Conservation (phyloP, 2,329 filamentous ascomycete genomes). For the Fusarium burgessii region DNA sequence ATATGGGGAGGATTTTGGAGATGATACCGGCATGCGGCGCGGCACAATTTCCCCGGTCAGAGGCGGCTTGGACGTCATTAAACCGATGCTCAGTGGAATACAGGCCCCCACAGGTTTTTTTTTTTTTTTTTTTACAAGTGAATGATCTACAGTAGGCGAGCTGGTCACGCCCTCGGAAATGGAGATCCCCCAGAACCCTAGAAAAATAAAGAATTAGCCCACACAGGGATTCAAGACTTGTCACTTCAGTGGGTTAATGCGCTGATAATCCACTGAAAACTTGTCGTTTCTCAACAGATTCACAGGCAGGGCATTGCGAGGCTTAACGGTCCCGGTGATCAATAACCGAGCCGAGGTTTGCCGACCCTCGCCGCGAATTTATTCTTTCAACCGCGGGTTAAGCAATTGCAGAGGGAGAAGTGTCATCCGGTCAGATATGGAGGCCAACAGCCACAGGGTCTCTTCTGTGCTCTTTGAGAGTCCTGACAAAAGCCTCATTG, state of each 20-base stretch:
- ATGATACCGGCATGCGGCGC: constrained; percentile 32
- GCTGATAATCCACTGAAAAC: constrained; percentile 25
- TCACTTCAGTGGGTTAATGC: constrained; percentile 26
- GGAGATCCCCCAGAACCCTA: constrained; percentile 30
- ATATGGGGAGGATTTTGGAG: constrained; percentile 41
- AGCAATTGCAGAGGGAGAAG: constrained; percentile 11
- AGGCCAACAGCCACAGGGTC: constrained; percentile 15
- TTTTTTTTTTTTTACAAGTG: constrained; percentile 3
- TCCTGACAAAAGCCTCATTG: constrained; percentile 58
- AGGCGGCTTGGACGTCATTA: constrained; percentile 48
- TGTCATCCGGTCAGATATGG: constrained; percentile 17
- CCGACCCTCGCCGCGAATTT: constrained; percentile 43
- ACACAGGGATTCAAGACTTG: constrained; percentile 7
- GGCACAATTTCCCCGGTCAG: constrained; percentile 48
- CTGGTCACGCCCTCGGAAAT: constrained; percentile 39
- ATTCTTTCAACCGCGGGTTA: constrained; percentile 26
- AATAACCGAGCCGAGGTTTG: constrained; percentile 49
- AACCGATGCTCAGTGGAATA: constrained; percentile 37
- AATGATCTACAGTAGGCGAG: constrained; percentile 19
- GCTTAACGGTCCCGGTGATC: constrained; percentile 35
- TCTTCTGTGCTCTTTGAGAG: constrained; percentile 52
- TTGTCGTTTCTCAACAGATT: constrained; percentile 18
- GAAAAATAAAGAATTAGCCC: constrained; percentile 17
- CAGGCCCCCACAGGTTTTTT: constrained; percentile 24
- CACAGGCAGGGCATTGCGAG: background rate